Evolutionary conservation across 2,329 filamentous ascomycete genomes (phyloP).

Genomic region (Colletotrichum australisinense): DNA sequence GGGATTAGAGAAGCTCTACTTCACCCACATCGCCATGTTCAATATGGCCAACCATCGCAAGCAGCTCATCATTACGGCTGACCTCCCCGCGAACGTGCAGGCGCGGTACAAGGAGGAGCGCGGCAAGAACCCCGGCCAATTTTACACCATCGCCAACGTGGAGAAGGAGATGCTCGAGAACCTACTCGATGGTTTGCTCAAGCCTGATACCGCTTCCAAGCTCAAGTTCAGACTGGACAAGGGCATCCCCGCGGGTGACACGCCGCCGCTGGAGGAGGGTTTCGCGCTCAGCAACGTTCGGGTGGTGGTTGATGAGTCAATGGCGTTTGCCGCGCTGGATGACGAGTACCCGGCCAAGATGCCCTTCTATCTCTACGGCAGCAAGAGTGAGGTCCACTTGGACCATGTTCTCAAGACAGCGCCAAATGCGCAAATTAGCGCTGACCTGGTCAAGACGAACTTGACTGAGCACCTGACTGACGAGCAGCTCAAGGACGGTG

Average conservation of each 20-base stretch:
- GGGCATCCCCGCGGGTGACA: not conserved
- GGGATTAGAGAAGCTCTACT: not conserved
- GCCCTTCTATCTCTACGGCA: not conserved
- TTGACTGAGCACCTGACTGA: not conserved
- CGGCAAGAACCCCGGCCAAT: not conserved
- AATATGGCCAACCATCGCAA: not conserved
- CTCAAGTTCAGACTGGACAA: not conserved
- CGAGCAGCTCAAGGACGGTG: not conserved
- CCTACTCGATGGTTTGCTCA: not conserved
- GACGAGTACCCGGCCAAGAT: not conserved
- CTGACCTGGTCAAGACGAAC: not conserved
- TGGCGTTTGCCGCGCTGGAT: not conserved
- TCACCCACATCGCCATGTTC: not conserved
- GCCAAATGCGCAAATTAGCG: not conserved
- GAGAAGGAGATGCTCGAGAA: not conserved
- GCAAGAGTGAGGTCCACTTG: not conserved
- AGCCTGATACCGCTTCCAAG: not conserved
- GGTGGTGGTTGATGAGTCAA: not conserved
- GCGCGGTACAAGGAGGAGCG: not conserved
- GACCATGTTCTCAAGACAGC: not conserved
- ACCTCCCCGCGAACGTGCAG: not conserved
- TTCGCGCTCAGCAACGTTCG: not conserved
- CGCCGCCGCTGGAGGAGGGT: not conserved
- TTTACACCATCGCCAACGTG: not conserved
- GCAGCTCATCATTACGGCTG: not conserved